These are phyloP conservation scores for Ogataea paradorogensis DNA, from an alignment of 805 yeast genomes.

Conservation along the genomic window DNA sequence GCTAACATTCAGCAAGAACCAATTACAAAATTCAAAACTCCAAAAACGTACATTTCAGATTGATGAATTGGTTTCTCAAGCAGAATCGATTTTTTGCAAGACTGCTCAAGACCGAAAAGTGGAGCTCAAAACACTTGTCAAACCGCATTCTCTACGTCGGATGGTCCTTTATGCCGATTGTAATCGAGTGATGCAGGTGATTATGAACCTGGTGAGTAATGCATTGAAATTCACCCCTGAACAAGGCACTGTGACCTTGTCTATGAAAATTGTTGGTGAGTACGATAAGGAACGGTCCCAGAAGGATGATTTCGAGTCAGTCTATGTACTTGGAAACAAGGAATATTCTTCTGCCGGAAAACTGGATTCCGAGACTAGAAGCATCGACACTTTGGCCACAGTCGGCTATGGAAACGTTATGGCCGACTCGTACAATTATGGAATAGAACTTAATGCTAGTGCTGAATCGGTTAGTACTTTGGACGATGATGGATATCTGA, in stretches of 20 bases:
- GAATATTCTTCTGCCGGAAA: slow-evolving; percentile 1
- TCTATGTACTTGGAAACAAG: slow-evolving; percentile 36
- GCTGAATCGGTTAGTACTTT: slow-evolving; percentile 8
- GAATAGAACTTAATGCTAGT: slow-evolving; percentile 7
- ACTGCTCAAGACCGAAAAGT: slow-evolving; percentile 77
- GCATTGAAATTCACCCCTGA: slow-evolving; percentile 90
- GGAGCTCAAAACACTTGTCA: slow-evolving; percentile 55
- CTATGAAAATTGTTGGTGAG: slow-evolving; percentile 63
- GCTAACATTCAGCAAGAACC: slow-evolving; percentile 88
- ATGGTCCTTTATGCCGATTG: slow-evolving; percentile 83
- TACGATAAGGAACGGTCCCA: slow-evolving; percentile 56
- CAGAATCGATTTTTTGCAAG: slow-evolving; percentile 79
- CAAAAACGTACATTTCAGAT: slow-evolving; percentile 81
- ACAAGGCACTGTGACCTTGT: slow-evolving; percentile 73
- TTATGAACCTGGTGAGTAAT: slow-evolving; percentile 89
- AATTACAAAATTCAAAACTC: slow-evolving; percentile 74
- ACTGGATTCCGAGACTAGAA: slow-evolving; percentile 14
- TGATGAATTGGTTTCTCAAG: slow-evolving; percentile 78
- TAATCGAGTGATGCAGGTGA: slow-evolving; percentile 84
- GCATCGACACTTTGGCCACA: slow-evolving; percentile 30
- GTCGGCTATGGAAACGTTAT: slow-evolving; percentile 40
- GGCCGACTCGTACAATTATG: slow-evolving; percentile 37
- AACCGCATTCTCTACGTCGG: slow-evolving; percentile 57
- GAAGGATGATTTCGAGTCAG: slow-evolving; percentile 40
- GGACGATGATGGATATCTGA: slow-evolving; percentile 23